Evolutionary conservation across 2,329 filamentous ascomycete species (phyloP).

Genomic region (Fusarium sp.): DNA sequence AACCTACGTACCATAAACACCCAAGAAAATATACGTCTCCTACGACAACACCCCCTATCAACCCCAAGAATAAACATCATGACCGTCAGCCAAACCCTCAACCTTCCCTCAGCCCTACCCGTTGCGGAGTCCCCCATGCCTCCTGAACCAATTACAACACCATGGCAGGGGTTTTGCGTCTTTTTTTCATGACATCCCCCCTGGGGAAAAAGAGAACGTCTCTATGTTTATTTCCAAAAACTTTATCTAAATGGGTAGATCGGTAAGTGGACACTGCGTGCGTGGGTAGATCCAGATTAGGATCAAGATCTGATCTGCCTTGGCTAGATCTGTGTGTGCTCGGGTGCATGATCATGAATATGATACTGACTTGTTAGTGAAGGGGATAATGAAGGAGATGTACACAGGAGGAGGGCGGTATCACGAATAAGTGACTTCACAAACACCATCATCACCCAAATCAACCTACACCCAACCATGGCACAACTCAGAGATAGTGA

Average conservation of each 20-base stretch:
- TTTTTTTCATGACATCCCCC: slow-evolving; percentile 18
- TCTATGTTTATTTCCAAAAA: slow-evolving; percentile 5
- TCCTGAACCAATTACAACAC: slow-evolving; percentile 29
- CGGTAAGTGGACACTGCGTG: slow-evolving; percentile 33
- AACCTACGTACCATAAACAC: not conserved
- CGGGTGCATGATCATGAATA: slow-evolving; percentile 20
- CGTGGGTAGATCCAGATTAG: slow-evolving; percentile 28
- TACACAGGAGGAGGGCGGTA: not conserved
- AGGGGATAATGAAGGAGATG: not conserved
- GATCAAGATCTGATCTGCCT: slow-evolving; percentile 24
- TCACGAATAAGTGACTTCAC: not conserved
- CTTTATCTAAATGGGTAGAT: slow-evolving; percentile 13
- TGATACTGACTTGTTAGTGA: not conserved
- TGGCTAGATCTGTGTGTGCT: slow-evolving; percentile 22
- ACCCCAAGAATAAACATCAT: slow-evolving; percentile 32
- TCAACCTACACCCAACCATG: not conserved
- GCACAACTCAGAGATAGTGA: not conserved
- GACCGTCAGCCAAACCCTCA: slow-evolving; percentile 29
- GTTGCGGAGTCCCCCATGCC: slow-evolving; percentile 29
- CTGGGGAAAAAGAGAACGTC: not conserved
- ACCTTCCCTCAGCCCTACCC: slow-evolving; percentile 34
- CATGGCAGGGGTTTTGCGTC: slow-evolving; percentile 30
- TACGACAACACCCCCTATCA: slow-evolving; percentile 23
- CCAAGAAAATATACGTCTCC: slow-evolving; percentile 11
- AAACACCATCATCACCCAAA: not conserved